Percentiles rank a stretch among this genome's conserved stretches.
phyloP scores from a whole-genome alignment of 495 filamentous ascomycete species.

The Aspergillus kassunensis region DNA sequence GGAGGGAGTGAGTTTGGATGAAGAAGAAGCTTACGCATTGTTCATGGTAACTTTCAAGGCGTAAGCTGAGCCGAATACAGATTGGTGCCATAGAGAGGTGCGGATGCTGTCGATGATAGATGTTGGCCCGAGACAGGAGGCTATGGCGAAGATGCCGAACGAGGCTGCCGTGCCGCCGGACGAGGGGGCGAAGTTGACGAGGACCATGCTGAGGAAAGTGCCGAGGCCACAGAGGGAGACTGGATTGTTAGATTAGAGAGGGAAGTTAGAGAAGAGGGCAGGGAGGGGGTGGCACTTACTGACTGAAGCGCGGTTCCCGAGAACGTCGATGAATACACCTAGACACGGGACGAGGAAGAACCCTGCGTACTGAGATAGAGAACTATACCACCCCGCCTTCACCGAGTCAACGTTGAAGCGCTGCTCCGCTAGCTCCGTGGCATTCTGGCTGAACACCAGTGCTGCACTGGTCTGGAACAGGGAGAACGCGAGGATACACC shows the following conservation, averaged over 20 bases:
- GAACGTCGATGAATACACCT: conserved; percentile 42
- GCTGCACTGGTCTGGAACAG: conserved; percentile 43
- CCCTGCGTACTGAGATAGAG: conserved; percentile 41
- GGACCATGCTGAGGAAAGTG: conserved; percentile 38
- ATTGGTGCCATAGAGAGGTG: conserved; percentile 41
- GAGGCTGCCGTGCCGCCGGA: conserved; percentile 35
- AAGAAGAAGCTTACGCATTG: conserved; percentile 29
- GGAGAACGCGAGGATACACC: conserved; percentile 37
- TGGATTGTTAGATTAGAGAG: neutral
- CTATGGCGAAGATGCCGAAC: conserved; percentile 44
- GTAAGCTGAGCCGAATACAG: conserved; percentile 42
- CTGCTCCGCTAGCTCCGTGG: conserved; percentile 42
- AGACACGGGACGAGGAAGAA: neutral
- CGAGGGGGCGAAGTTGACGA: conserved; percentile 35
- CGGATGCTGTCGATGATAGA: conserved; percentile 44
- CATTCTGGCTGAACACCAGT: conserved; percentile 38
- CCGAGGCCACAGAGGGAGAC: conserved; percentile 36
- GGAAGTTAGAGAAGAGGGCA: neutral
- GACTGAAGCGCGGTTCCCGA: conserved; percentile 38
- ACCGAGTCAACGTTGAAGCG: conserved; percentile 38
- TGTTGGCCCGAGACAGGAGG: conserved; percentile 35
- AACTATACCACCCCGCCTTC: conserved; percentile 43
- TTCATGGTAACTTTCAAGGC: conserved; percentile 45
- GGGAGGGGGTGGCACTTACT: conserved; percentile 24
- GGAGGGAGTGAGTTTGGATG: no score